These are phyloP conservation scores for Tagetes patula DNA, from an alignment of 129 eudicot genomes.

Conservation along the genomic window DNA sequence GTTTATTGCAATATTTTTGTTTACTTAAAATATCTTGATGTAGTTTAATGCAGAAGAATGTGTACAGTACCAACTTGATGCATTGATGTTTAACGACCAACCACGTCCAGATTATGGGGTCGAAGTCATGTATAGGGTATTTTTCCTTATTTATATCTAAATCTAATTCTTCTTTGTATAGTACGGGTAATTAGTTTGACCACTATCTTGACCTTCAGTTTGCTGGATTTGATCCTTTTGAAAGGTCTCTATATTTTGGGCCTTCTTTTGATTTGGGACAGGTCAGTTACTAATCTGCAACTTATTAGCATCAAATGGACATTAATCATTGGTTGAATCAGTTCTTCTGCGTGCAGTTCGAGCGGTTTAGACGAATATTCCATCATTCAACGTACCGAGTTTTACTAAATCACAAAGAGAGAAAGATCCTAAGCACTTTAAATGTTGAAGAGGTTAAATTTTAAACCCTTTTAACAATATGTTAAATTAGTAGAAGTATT, in stretches of 20 bases:
- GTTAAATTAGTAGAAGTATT: neutral
- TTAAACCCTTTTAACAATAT: neutral
- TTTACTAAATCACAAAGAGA: slow-evolving; percentile 83
- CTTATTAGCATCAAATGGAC: neutral
- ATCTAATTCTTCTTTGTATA: neutral
- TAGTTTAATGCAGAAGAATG: slow-evolving; percentile 95
- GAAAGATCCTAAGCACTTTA: slow-evolving; percentile 80
- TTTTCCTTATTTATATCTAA: neutral
- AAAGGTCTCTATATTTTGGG: slow-evolving; percentile 88
- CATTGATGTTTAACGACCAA: slow-evolving; percentile 90
- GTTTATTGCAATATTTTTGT: slow-evolving; percentile 14
- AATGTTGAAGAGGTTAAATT: slow-evolving; percentile 64
- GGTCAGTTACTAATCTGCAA: slow-evolving; percentile 46
- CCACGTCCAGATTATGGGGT: slow-evolving; percentile 94
- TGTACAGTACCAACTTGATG: slow-evolving; percentile 83
- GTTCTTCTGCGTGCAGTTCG: slow-evolving; percentile 51
- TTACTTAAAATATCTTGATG: slow-evolving; percentile 26
- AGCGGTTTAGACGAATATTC: slow-evolving; percentile 83
- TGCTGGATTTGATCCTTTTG: slow-evolving; percentile 99
- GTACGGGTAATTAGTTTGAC: slow-evolving; percentile 5
- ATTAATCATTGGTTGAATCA: neutral
- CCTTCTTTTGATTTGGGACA: slow-evolving; percentile 95
- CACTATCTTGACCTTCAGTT: slow-evolving; percentile 45
- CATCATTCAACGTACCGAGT: slow-evolving; percentile 89
- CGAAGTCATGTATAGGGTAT: slow-evolving; percentile 97